Base-by-base conservation (phyloP, 2,329 filamentous ascomycete species). In the Colletotrichum liaoningense region DNA sequence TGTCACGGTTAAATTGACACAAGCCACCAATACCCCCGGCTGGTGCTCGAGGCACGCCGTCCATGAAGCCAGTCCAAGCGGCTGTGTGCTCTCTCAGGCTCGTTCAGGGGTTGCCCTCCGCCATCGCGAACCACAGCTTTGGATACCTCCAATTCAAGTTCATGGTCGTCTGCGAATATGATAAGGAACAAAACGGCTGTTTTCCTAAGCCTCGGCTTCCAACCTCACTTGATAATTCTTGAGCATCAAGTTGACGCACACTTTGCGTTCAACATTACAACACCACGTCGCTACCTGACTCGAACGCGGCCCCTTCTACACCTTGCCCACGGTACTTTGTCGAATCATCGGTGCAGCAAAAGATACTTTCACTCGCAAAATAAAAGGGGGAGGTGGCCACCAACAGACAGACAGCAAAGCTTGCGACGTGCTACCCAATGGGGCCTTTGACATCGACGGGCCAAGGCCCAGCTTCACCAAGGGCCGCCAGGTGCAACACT, bases 351-450 rank as follows among this genome's bases (percentile, higher is more conserved):
- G 62, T 58, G 63, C 46, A 42, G n/a, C 42, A 54, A 72, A 52
- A 72, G 49, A 67, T 38, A 60, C 69, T 72, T 67, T 57, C 16
- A 33, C 49, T 35, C 57, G 7, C 55, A 52, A 72, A n/a, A 69
- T n/a, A 54, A 58, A 26, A 60, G 26, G 49, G 63, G 49, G 56
- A 35, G 26, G 71, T 56, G 33, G 55, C 55, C 35, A 71, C 56
- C 35, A 19, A 28, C 46, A n/a, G 26, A 24, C 35, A 57, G 67
- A 35, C 69, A 46, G 63, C 68, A 28, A 71, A 63, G 49, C 69
- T 74, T 72, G 72, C 62, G 69, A 74, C 58, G 68, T 74, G 72
- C 58, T 52, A 58, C 38, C 68, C 54, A 59, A 72, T 67, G 56
- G 67, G 62, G 68, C 69, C 57, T 59, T 63, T 67, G 63, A 72